Percentiles rank a stretch among this genome's conserved stretches.
Conservation (phyloP, 441 rosid genomes). For the Corymbia calophylla region DNA sequence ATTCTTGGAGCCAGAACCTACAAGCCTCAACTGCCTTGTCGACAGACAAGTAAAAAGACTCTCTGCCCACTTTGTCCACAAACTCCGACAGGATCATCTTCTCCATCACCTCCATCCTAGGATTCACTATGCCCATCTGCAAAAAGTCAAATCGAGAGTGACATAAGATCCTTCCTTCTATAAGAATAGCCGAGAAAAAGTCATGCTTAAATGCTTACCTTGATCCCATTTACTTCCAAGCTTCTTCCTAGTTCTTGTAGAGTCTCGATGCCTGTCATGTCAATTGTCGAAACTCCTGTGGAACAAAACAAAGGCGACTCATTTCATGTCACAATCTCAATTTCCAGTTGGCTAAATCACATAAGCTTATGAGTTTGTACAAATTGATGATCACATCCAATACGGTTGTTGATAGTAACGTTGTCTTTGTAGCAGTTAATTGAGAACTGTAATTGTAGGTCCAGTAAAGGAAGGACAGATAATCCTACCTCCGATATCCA, state of each 20-base stretch:
- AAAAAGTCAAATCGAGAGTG: not conserved
- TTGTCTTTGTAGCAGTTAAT: not conserved
- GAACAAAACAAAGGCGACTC: not conserved
- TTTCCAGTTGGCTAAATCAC: not conserved
- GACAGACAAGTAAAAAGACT: slow-evolving; percentile 40
- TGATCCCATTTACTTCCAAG: slow-evolving; percentile 27
- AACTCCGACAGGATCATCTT: slow-evolving; percentile 63
- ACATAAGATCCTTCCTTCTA: not conserved
- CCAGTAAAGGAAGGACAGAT: not conserved
- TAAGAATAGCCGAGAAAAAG: not conserved
- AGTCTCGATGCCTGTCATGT: slow-evolving; percentile 67
- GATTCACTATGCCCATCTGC: slow-evolving; percentile 68
- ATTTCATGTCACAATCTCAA: not conserved
- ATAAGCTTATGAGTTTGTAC: not conserved
- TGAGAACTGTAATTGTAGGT: not conserved
- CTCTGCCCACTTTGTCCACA: slow-evolving; percentile 48
- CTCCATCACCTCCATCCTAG: slow-evolving; percentile 68
- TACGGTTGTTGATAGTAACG: not conserved
- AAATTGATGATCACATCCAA: not conserved
- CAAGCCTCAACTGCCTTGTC: slow-evolving; percentile 59
- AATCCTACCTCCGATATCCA: slow-evolving; percentile 60
- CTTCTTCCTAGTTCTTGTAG: slow-evolving; percentile 47
- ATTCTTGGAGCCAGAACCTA: slow-evolving; percentile 24
- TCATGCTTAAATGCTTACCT: slow-evolving; percentile 23
- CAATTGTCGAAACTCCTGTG: slow-evolving; percentile 65